Percentiles rank a stretch among this genome's conserved stretches.
phyloP scores from a whole-genome alignment of 176 grass and related monocot genomes.

The Ampelocalamus luodianensis region DNA sequence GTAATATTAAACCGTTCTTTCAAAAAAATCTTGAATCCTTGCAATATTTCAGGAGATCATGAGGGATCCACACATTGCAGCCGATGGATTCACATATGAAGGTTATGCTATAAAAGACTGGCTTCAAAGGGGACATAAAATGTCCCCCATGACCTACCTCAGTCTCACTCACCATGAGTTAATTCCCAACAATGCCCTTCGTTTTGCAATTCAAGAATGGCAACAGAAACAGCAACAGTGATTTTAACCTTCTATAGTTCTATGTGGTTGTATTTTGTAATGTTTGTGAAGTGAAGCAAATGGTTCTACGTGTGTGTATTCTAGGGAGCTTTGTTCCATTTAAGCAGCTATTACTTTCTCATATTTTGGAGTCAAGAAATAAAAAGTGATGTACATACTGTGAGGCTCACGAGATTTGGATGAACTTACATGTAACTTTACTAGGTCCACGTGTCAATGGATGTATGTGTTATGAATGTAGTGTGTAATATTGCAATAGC shows the following conservation, averaged over 20 bases:
- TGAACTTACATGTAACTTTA: conserved; percentile 29
- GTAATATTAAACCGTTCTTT: not conserved
- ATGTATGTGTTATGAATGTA: too few relatives aligned
- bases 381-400: conserved; percentile 17
- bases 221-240: conserved; percentile 22
- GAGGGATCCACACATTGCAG: conserved; percentile 62
- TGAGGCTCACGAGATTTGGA: not conserved
- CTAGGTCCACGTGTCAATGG: not conserved
- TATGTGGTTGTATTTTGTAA: not conserved
- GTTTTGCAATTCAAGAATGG: conserved; percentile 60
- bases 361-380: not conserved
- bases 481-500: too few relatives aligned
- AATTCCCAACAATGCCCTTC: conserved; percentile 59
- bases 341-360: too few relatives aligned
- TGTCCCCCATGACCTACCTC: conserved; percentile 60
- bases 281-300: conserved; percentile 24
- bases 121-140: conserved; percentile 54
- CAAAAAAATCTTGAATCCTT: not conserved
- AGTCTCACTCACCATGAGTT: conserved; percentile 45
- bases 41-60: conserved; percentile 57
- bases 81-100: conserved; percentile 74
- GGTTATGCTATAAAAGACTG: conserved; percentile 59
- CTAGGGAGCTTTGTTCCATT: too few relatives aligned
- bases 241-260: conserved; percentile 29
- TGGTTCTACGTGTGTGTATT: not conserved